phyloP scores from a whole-genome alignment of 1,284 basidiomycete species.

The Clitocybe nebularis region DNA sequence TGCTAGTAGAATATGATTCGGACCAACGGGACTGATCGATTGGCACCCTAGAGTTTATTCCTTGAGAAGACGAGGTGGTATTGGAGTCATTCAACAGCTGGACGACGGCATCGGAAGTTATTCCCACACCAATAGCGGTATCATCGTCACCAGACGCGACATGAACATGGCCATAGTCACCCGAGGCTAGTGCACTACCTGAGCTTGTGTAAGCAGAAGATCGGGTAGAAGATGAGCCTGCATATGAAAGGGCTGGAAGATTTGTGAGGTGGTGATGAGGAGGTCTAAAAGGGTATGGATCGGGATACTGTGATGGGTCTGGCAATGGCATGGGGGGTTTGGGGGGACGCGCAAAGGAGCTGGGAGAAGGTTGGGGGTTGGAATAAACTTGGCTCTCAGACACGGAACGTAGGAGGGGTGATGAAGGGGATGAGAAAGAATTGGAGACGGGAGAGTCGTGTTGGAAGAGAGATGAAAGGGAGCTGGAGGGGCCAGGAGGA shows the following conservation, averaged over 20 bases:
- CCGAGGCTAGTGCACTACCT: slow-evolving; percentile 52
- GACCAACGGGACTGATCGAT: slow-evolving; percentile 66
- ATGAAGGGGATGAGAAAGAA: slow-evolving; percentile 2
- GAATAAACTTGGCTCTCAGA: slow-evolving; percentile 21
- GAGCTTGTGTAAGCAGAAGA: slow-evolving; percentile 74
- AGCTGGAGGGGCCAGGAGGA: slow-evolving; percentile 14
- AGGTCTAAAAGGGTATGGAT: slow-evolving; percentile 47
- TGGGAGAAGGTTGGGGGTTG: slow-evolving; percentile 22
- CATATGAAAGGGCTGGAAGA: slow-evolving; percentile 59
- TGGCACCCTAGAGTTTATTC: slow-evolving; percentile 37
- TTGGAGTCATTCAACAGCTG: slow-evolving; percentile 51
- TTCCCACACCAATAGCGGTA: slow-evolving; percentile 48
- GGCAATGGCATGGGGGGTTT: slow-evolving; percentile 43
- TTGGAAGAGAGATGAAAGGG: slow-evolving; percentile 9
- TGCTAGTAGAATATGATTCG: slow-evolving; percentile 55
- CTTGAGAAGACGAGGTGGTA: slow-evolving; percentile 39
- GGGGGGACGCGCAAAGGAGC: slow-evolving; percentile 46
- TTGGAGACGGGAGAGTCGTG: slow-evolving; percentile 16
- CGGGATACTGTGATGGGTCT: slow-evolving; percentile 60
- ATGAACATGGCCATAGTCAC: slow-evolving; percentile 61
- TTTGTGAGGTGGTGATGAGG: slow-evolving; percentile 39
- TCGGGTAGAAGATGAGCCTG: slow-evolving; percentile 67
- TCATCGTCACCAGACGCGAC: slow-evolving; percentile 63
- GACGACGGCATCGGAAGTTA: slow-evolving; percentile 59
- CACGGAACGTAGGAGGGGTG: slow-evolving; percentile 16